Evolutionary conservation across 164 flowering plant genomes (phyloP).

Genomic region (Magnolia sinica): DNA sequence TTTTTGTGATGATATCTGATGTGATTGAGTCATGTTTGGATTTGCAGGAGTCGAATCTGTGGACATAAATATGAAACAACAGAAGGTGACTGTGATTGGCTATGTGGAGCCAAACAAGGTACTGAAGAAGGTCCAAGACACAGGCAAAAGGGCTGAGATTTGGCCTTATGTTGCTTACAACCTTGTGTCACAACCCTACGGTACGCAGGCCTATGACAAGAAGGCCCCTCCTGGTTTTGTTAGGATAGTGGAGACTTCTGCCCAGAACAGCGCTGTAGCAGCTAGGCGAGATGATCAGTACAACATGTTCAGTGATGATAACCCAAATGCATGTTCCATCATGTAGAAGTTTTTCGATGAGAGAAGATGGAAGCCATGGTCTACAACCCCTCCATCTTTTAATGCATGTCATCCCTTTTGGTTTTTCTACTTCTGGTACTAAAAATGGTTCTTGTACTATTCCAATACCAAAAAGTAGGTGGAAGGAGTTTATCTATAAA

Average conservation of each 20-base stretch:
- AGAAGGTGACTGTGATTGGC: constrained; percentile 76
- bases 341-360: constrained; percentile 18
- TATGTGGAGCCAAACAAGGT: constrained; percentile 67
- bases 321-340: constrained; percentile 80
- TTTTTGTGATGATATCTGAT: background rate
- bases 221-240: constrained; percentile 80
- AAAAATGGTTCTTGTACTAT: background rate
- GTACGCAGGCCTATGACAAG: constrained; percentile 73
- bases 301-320: constrained; percentile 81
- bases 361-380: background rate
- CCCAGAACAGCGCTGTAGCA: constrained; percentile 22
- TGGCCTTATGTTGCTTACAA: constrained; percentile 91
- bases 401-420: background rate
- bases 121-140: constrained; percentile 54
- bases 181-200: constrained; percentile 61
- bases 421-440: background rate
- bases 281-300: constrained; percentile 44
- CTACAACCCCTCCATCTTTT: background rate
- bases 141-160: constrained; percentile 66
- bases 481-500: background rate
- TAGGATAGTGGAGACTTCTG: constrained; percentile 37
- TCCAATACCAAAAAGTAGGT: too few species aligned
- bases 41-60: constrained; percentile 66
- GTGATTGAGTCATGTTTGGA: background rate
- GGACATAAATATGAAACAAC: constrained; percentile 70